Conservation (phyloP, 768 basidiomycete species). For the Fomitopsis serialis region DNA sequence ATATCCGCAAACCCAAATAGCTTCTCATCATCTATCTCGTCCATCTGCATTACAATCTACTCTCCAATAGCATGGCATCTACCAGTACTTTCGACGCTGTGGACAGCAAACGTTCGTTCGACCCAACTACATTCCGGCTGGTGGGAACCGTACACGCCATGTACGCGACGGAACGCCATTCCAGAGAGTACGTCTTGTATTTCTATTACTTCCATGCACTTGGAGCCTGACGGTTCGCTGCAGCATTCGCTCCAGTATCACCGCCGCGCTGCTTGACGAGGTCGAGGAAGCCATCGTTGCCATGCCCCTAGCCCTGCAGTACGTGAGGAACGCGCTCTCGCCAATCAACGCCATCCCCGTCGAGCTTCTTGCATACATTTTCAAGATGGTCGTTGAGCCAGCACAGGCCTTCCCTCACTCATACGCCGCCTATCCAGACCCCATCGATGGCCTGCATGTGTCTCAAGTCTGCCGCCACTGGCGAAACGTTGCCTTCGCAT, state of each 20-base stretch:
- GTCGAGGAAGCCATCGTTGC: neutral
- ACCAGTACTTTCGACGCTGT: too few relatives aligned
- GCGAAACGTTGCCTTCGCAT: conserved; percentile 3
- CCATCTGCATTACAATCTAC: too few relatives aligned
- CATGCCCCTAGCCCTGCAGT: neutral
- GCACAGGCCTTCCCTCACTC: neutral
- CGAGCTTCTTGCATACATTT: conserved; percentile 6
- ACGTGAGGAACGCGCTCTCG: neutral
- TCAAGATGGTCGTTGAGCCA: neutral
- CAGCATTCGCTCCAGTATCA: neutral
- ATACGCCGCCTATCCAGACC: neutral
- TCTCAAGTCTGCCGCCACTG: conserved; percentile 10
- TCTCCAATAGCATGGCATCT: too few relatives aligned
- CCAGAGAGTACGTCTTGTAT: neutral
- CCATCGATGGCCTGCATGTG: neutral
- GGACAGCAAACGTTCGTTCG: neutral
- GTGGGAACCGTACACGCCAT: neutral
- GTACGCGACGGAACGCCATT: neutral
- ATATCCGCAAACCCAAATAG: too few relatives aligned
- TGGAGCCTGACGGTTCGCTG: neutral
- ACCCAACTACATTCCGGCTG: neutral
- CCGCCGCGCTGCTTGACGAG: neutral
- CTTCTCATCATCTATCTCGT: too few relatives aligned
- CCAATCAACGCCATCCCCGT: neutral
- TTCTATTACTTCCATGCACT: neutral